Conservation (phyloP, 1,139 yeast genomes). For the Yamadazyma mexicana region DNA sequence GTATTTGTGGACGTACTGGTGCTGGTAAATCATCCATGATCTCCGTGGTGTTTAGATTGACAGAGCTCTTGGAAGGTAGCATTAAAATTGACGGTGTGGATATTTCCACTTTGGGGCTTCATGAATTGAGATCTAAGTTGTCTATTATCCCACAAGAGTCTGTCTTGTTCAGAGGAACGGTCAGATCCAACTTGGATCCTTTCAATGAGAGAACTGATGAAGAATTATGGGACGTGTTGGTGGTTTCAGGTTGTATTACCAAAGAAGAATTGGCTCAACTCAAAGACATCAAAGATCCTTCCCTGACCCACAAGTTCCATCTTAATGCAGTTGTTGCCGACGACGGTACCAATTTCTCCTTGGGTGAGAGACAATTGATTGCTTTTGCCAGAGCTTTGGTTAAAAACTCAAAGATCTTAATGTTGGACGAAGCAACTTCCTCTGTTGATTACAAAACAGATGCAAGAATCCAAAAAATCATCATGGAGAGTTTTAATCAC, state of each 20-base stretch:
- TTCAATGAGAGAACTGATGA: slow-evolving; percentile 32
- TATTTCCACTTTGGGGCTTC: slow-evolving; percentile 64
- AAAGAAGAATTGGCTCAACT: slow-evolving; percentile 42
- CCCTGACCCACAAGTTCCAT: slow-evolving; percentile 43
- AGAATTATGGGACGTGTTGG: slow-evolving; percentile 34
- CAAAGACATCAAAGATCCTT: slow-evolving; percentile 40
- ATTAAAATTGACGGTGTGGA: slow-evolving; percentile 63
- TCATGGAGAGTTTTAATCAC: slow-evolving; percentile 31
- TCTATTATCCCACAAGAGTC: slow-evolving; percentile 95
- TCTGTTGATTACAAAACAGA: slow-evolving; percentile 46
- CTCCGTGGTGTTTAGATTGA: slow-evolving; percentile 64
- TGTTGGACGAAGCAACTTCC: slow-evolving; percentile 45
- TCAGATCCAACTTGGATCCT: slow-evolving; percentile 80
- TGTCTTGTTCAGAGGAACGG: slow-evolving; percentile 79
- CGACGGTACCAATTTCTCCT: slow-evolving; percentile 40
- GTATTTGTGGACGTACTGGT: slow-evolving; percentile 81
- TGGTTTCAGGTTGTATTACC: slow-evolving; percentile 32
- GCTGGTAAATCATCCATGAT: slow-evolving; percentile 78
- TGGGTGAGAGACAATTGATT: slow-evolving; percentile 43
- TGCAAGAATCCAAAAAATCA: slow-evolving; percentile 37
- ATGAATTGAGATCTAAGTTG: slow-evolving; percentile 71
- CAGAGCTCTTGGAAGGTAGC: slow-evolving; percentile 53
- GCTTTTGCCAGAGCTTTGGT: slow-evolving; percentile 45
- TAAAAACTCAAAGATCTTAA: slow-evolving; percentile 35
- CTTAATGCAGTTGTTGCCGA: slow-evolving; percentile 39